These are phyloP conservation scores for Lactarius tabidus DNA, from an alignment of 768 basidiomycete species.

Conservation along the genomic window DNA sequence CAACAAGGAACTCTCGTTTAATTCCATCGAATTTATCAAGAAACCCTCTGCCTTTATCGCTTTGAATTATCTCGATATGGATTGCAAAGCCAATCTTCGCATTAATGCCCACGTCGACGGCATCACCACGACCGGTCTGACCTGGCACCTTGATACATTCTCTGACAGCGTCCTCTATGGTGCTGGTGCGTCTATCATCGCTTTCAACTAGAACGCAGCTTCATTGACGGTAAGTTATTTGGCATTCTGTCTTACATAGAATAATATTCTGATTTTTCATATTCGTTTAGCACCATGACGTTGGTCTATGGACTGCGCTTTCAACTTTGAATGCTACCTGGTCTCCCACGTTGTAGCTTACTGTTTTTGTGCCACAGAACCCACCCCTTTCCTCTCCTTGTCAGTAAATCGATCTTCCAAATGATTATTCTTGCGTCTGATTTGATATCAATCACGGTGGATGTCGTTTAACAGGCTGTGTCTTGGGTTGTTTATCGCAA, in stretches of 20 bases:
- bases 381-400: not conserved
- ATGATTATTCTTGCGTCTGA: not conserved
- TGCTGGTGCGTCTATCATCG: not conserved
- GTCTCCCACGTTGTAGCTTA: no score
- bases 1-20: not conserved
- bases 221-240: not conserved
- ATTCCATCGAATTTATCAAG: not conserved
- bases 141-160: not conserved
- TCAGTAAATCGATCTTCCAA: not conserved
- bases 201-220: not conserved
- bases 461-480: not conserved
- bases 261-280: not conserved
- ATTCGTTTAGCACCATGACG: constrained; percentile 25
- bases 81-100: not conserved
- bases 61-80: not conserved
- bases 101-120: not conserved
- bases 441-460: not conserved
- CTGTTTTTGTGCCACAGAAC: not conserved
- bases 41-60: not conserved
- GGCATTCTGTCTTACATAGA: not conserved
- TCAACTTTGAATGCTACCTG: no score
- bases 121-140: not conserved
- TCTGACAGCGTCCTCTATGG: not conserved
- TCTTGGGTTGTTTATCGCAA: not conserved
- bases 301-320: no score